phyloP scores from a whole-genome alignment of 106 monocot genomes.

The Dendrobium officinale region DNA sequence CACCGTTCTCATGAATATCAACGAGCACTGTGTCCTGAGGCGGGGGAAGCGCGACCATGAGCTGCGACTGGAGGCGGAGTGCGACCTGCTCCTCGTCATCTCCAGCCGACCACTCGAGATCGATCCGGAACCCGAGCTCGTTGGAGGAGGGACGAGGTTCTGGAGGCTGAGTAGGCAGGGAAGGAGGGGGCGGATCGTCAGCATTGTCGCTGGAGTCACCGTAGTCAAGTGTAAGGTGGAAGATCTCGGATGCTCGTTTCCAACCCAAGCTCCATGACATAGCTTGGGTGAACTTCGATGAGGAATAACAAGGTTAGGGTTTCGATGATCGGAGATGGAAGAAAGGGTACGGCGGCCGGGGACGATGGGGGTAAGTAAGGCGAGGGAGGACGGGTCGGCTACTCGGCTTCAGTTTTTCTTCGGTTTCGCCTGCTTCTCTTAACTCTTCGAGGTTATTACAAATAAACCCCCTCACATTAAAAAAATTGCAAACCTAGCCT shows the following conservation, averaged over 20 bases:
- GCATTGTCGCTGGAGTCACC: conserved; percentile 31
- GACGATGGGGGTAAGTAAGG: background rate
- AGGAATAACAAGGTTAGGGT: background rate
- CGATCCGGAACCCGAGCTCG: conserved; percentile 70
- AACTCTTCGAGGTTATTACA: too few species aligned
- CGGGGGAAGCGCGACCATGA: conserved; percentile 78
- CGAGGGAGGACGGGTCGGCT: background rate
- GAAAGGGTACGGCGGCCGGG: background rate
- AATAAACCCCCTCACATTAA: too few species aligned
- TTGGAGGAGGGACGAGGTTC: conserved; percentile 6
- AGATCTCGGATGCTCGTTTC: conserved; percentile 88
- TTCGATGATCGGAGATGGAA: background rate
- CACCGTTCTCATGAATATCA: conserved; percentile 20
- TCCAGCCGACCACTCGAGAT: conserved; percentile 84
- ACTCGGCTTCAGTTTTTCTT: too few species aligned
- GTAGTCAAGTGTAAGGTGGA: conserved; percentile 81
- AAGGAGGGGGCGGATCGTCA: background rate
- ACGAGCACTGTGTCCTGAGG: conserved; percentile 72
- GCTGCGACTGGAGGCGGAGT: conserved; percentile 92
- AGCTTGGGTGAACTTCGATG: conserved; percentile 1
- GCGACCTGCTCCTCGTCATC: conserved; percentile 97
- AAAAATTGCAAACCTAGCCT: too few species aligned
- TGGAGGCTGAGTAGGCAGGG: conserved; percentile 9
- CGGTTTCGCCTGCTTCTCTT: too few species aligned
- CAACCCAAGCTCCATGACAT: conserved; percentile 98